These are phyloP conservation scores for Sanghuangporus weigelae DNA, from an alignment of 1,284 basidiomycete species.

Conservation along the genomic window DNA sequence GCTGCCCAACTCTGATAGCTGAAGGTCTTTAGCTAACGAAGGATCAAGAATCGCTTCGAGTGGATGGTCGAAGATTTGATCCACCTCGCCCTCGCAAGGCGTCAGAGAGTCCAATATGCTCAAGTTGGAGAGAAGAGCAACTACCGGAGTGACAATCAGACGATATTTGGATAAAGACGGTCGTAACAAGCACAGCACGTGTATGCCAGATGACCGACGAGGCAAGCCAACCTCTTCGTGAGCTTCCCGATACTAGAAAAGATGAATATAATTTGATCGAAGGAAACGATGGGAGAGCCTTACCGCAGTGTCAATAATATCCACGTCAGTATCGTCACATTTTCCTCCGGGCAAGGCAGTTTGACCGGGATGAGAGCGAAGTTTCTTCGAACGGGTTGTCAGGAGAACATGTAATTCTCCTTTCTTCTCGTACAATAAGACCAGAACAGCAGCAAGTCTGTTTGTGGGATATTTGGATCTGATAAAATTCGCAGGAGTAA, in stretches of 20 bases:
- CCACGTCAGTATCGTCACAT: constrained; percentile 60
- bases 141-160: constrained; percentile 65
- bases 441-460: constrained; percentile 69
- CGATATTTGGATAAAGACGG: constrained; percentile 66
- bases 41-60: constrained; percentile 68
- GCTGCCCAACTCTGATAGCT: constrained; percentile 50
- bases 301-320: constrained; percentile 70
- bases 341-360: constrained; percentile 84
- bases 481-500: neutral
- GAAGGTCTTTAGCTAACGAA: constrained; percentile 35
- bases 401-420: constrained; percentile 69
- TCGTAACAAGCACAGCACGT: constrained; percentile 60
- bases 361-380: constrained; percentile 74
- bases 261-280: neutral
- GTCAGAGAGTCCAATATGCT: constrained; percentile 46
- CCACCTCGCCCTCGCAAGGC: constrained; percentile 66
- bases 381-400: constrained; percentile 75
- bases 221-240: constrained; percentile 77
- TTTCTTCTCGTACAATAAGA: constrained; percentile 67
- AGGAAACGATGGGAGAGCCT: constrained; percentile 23
- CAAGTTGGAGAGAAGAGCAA: constrained; percentile 59
- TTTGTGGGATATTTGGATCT: constrained; percentile 43
- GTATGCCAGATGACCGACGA: constrained; percentile 46
- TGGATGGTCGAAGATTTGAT: constrained; percentile 74
- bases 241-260: constrained; percentile 67